Conservation (phyloP, 345 rosid genomes). For the Lepidium aucheri region DNA sequence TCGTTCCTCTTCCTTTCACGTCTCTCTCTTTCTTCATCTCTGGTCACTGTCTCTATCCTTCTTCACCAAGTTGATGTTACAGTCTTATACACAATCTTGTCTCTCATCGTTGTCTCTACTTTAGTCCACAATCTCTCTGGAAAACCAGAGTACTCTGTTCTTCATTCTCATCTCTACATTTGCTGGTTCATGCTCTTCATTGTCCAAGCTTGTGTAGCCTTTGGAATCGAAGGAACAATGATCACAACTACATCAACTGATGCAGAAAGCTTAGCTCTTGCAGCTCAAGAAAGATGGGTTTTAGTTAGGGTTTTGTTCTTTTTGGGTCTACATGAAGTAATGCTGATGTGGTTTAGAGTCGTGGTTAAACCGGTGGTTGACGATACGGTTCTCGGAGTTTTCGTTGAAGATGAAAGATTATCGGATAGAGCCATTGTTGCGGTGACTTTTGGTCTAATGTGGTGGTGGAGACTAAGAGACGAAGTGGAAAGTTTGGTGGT, state of each 20-base stretch:
- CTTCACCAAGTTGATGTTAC: slow-evolving; percentile 10
- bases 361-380: slow-evolving; percentile 73
- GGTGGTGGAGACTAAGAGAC: slow-evolving; percentile 81
- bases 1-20: slow-evolving; percentile 60
- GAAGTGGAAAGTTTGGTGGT: slow-evolving; percentile 54
- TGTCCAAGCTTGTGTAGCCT: slow-evolving; percentile 46
- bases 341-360: slow-evolving; percentile 49
- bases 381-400: slow-evolving; percentile 41
- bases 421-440: slow-evolving; percentile 39
- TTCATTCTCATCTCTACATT: slow-evolving; percentile 30
- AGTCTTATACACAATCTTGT: slow-evolving; percentile 38
- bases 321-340: slow-evolving; percentile 63
- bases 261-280: slow-evolving; percentile 3
- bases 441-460: slow-evolving; percentile 42
- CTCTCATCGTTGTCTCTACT: slow-evolving; percentile 36
- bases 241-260: background rate
- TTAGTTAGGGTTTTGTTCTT: slow-evolving; percentile 46
- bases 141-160: slow-evolving; percentile 21
- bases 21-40: slow-evolving; percentile 40
- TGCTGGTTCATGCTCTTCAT: slow-evolving; percentile 52
- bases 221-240: slow-evolving; percentile 48
- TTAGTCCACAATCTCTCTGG: slow-evolving; percentile 52
- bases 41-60: too few species aligned
- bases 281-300: slow-evolving; percentile 32
- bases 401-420: slow-evolving; percentile 40